These are phyloP conservation scores for Aspergillus sp. DNA, from an alignment of 2,329 filamentous ascomycete genomes.

Conservation along the genomic window DNA sequence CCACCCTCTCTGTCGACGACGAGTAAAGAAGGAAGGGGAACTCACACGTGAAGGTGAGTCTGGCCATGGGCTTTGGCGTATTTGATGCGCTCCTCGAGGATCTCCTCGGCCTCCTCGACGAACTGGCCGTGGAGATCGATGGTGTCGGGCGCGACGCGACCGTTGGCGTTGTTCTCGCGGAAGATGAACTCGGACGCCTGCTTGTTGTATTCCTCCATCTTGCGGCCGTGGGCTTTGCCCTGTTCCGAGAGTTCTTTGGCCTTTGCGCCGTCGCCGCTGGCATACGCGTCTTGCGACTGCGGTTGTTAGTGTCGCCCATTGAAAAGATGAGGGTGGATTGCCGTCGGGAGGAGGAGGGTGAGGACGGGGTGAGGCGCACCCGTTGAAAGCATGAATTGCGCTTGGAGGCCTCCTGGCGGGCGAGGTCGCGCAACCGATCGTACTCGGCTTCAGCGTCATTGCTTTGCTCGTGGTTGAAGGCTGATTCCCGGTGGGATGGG, in stretches of 20 bases:
- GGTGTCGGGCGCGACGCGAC: constrained; percentile 72
- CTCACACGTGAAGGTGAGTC: constrained; percentile 77
- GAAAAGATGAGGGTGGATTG: background rate
- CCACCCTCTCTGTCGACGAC: background rate
- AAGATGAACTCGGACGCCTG: constrained; percentile 95
- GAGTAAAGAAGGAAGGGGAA: constrained; percentile 8
- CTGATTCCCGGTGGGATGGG: constrained; percentile 44
- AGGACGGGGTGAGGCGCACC: constrained; percentile 39
- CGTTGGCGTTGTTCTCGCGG: constrained; percentile 83
- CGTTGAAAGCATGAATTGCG: constrained; percentile 73
- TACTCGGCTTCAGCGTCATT: constrained; percentile 79
- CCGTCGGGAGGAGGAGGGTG: background rate
- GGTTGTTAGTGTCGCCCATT: background rate
- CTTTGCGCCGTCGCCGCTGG: constrained; percentile 74
- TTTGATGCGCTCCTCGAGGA: constrained; percentile 80
- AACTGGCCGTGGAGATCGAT: constrained; percentile 95
- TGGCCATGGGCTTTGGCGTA: constrained; percentile 72
- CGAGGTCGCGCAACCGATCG: constrained; percentile 81
- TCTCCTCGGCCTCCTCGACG: constrained; percentile 90
- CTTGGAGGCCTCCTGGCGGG: constrained; percentile 76
- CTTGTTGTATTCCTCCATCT: constrained; percentile 85
- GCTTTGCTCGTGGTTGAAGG: constrained; percentile 71
- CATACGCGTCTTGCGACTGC: constrained; percentile 77
- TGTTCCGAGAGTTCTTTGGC: constrained; percentile 83
- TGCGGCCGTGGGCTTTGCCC: constrained; percentile 77